Percentiles rank a stretch among this genome's conserved stretches.
Conservation (phyloP, 1,139 yeast genomes). For the Scheffersomyces cryptocercus region DNA sequence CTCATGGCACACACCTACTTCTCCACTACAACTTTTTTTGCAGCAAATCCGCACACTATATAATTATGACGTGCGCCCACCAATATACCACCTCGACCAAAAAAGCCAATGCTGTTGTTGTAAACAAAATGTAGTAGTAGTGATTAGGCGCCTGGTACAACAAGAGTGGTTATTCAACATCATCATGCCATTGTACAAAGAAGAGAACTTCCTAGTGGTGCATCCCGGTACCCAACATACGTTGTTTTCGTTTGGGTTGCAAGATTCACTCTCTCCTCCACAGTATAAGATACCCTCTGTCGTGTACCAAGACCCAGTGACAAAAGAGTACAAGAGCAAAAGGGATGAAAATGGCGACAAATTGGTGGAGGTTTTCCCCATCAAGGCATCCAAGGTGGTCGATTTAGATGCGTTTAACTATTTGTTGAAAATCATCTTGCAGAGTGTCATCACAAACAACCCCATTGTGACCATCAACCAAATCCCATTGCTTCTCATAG, state of each 20-base stretch:
- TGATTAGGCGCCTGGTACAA: too few relatives aligned
- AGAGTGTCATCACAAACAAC: constrained; percentile 52
- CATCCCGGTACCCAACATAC: constrained; percentile 83
- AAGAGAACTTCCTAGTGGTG: constrained; percentile 62
- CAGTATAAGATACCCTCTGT: constrained; percentile 71
- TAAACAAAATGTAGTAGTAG: too few relatives aligned
- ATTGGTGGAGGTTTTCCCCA: constrained; percentile 57
- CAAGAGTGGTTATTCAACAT: too few relatives aligned
- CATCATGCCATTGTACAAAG: constrained; percentile 60
- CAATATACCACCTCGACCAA: too few relatives aligned
- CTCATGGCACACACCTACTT: too few relatives aligned
- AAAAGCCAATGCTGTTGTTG: too few relatives aligned
- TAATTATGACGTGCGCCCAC: too few relatives aligned
- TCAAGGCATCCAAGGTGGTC: constrained; percentile 60
- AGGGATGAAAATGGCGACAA: constrained; percentile 27
- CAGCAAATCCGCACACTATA: too few relatives aligned
- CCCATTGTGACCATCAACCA: constrained; percentile 53
- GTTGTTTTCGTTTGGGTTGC: constrained; percentile 76
- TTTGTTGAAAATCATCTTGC: constrained; percentile 60
- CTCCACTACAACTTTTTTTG: too few relatives aligned
- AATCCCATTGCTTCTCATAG: constrained; percentile 53
- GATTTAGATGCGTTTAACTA: constrained; percentile 72
- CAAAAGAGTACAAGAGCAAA: constrained; percentile 42
- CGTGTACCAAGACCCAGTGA: constrained; percentile 57
- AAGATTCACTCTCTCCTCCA: constrained; percentile 79